These are phyloP conservation scores for Populus nigra DNA, from an alignment of 345 rosid species.

Conservation along the genomic window DNA sequence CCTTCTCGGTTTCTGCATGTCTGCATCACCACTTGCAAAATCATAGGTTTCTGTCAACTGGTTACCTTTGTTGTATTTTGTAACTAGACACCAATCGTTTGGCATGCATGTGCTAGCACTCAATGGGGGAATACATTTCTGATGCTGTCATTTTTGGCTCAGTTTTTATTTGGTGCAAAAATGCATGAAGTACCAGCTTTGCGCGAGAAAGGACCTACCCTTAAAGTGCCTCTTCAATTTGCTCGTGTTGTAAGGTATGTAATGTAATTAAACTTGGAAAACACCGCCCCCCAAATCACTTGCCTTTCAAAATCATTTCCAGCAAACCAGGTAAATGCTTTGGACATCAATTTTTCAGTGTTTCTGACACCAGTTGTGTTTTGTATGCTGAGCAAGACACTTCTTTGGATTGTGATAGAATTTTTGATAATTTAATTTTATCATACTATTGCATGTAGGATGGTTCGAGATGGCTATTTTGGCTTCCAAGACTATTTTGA, in stretches of 20 bases:
- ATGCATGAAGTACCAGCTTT: slow-evolving; percentile 32
- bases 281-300: too few species aligned
- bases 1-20: background rate
- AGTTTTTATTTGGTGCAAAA: slow-evolving; percentile 50
- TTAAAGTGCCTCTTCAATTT: slow-evolving; percentile 47
- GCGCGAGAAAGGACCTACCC: slow-evolving; percentile 32
- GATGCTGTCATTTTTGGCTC: slow-evolving; percentile 10
- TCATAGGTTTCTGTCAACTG: background rate
- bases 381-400: background rate
- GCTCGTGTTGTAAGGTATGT: slow-evolving; percentile 44
- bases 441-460: slow-evolving; percentile 19
- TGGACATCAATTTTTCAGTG: too few species aligned
- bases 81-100: background rate
- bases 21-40: background rate
- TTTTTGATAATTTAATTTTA: background rate
- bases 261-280: slow-evolving; percentile 3
- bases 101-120: background rate
- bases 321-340: too few species aligned
- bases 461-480: slow-evolving; percentile 44
- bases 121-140: slow-evolving; percentile 2
- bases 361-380: background rate
- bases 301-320: too few species aligned
- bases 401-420: too few species aligned
- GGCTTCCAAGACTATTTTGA: slow-evolving; percentile 38
- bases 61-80: background rate